Evolutionary conservation across 176 grass and related monocot species (phyloP), one percentile per base, ranked within the genome.

Genomic region (Triticum urartu): DNA sequence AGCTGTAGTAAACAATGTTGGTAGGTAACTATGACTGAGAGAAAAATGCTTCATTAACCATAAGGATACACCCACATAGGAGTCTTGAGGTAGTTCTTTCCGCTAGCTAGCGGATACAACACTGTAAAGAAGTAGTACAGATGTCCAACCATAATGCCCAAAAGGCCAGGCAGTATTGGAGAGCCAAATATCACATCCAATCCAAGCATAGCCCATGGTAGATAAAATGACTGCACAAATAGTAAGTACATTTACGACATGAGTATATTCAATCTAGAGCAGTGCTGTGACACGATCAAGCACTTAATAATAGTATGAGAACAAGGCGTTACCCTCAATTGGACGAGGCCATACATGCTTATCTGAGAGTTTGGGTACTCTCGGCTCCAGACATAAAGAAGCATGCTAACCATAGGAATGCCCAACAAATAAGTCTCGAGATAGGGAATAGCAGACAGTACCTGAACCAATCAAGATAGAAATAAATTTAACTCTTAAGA

Each of bases 311-410:
- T 38, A 73, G n/a, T 65, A 68, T 35, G 66, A n/a, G 47, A 85
- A 85, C n/a, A 71, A 62, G 61, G 1, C 80, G 75, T 97, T 97
- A 99, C 97, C 94, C 91, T 94, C 81, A 99, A 48, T 40, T 72
- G 88, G 83, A 97, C 80, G 18, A 99, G 85, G 32, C 96, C 96
- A 63, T 95, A 94, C 69, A 99, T 94, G 69, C 73, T 99, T 82
- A 99, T 97, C 79, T 99, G 94, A 20, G 94, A 89, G 85, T 91
- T 94, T 4, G 94, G 97, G 80, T 91, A 90, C 77, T 99, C 97
- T 84, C 97, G 86, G 84, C 97, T 99, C 97, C 97, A 99, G 56
- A 99, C 81, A 97, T 97, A 99, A 28, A 94, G 87, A 88, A 97
- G 89, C 93, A 95, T 91, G 67, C 77, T 91, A 64, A 98, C 95